phyloP scores from a whole-genome alignment of 2,329 filamentous ascomycete genomes.

The Epichloe glyceriae region DNA sequence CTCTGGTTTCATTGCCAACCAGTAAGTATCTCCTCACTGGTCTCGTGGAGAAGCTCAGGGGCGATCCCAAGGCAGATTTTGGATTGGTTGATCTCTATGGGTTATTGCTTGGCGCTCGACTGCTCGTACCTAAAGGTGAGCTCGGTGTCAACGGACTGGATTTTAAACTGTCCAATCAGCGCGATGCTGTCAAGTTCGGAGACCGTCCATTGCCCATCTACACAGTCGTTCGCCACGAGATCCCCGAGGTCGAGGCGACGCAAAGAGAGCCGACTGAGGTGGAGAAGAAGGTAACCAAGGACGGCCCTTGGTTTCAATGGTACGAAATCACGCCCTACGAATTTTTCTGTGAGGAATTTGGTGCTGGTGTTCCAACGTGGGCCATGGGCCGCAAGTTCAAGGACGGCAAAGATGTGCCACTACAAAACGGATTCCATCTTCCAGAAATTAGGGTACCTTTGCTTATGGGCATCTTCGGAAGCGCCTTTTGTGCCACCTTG shows the following conservation, averaged over 20 bases:
- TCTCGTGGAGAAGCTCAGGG: conserved; percentile 81
- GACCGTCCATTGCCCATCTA: conserved; percentile 87
- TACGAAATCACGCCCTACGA: conserved; percentile 93
- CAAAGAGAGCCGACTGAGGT: conserved; percentile 4
- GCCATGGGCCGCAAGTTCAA: conserved; percentile 75
- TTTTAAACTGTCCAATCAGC: conserved; percentile 84
- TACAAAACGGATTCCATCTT: conserved; percentile 54
- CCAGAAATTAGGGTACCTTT: conserved; percentile 77
- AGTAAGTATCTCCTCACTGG: conserved; percentile 85
- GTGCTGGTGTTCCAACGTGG: conserved; percentile 90
- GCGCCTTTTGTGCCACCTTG: conserved; percentile 88
- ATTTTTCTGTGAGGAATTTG: conserved; percentile 86
- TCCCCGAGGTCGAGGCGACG: conserved; percentile 46
- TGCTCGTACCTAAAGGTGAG: conserved; percentile 75
- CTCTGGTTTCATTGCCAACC: conserved; percentile 78
- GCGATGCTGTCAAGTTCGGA: conserved; percentile 61
- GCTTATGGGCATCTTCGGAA: conserved; percentile 90
- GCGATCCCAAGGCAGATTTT: conserved; percentile 56
- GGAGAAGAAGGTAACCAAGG: conserved; percentile 36
- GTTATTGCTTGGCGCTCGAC: conserved; percentile 66
- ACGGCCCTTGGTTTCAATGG: conserved; percentile 93
- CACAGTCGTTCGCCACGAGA: conserved; percentile 89
- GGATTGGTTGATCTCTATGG: conserved; percentile 92
- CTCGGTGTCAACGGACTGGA: conserved; percentile 59
- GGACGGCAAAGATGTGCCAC: conserved; percentile 39